Conservation (phyloP, 2,329 filamentous ascomycete species). For the Beauveria pseudobassiana region DNA sequence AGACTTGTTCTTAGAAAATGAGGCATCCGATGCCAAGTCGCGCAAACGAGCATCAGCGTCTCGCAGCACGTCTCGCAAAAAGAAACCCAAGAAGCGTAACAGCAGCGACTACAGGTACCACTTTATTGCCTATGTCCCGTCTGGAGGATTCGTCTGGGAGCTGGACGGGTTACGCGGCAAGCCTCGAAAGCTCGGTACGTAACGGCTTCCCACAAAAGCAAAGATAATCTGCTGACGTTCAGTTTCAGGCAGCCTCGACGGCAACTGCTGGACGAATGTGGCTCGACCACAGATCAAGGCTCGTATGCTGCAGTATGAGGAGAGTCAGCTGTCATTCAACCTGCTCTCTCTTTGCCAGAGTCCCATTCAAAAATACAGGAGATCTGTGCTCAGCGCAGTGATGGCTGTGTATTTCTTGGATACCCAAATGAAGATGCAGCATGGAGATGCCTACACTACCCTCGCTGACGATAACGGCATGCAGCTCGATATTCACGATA, state of each 20-base stretch:
- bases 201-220: neutral
- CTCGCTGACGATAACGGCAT: constrained; percentile 1
- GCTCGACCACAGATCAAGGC: constrained; percentile 57
- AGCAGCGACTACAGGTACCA: constrained; percentile 65
- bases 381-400: constrained; percentile 36
- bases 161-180: constrained; percentile 75
- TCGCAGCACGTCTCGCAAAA: constrained; percentile 25
- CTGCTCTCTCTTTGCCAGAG: constrained; percentile 68
- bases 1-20: constrained; percentile 57
- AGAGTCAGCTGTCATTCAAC: constrained; percentile 64
- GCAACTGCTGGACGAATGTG: constrained; percentile 56
- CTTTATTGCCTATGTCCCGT: constrained; percentile 82
- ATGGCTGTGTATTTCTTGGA: constrained; percentile 32
- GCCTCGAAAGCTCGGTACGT: constrained; percentile 41
- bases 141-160: constrained; percentile 71
- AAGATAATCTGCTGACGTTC: neutral
- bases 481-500: neutral
- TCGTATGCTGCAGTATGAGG: constrained; percentile 60
- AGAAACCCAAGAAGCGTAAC: constrained; percentile 30
- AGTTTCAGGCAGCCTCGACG: constrained; percentile 15
- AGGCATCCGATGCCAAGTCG: constrained; percentile 33
- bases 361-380: constrained; percentile 45
- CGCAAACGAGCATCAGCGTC: constrained; percentile 22
- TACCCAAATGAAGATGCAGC: constrained; percentile 18
- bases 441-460: neutral